Conservation (phyloP, 805 yeast species). For the Candida vartiovaarae region DNA sequence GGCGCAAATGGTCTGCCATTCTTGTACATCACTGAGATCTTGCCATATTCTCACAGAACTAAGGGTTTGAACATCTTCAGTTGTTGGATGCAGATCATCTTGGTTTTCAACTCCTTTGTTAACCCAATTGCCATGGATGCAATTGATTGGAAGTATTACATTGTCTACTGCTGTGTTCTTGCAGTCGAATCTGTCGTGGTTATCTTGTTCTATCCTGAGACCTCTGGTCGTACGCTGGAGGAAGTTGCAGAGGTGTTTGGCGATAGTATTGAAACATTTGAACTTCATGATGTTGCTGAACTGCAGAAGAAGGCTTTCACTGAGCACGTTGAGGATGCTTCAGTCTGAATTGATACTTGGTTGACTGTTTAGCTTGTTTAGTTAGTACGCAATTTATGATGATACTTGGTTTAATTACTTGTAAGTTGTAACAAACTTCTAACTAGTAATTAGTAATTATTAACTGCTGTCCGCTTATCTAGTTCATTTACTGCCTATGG, state of each 20-base stretch:
- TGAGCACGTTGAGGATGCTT: conserved; percentile 9
- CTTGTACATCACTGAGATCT: conserved; percentile 37
- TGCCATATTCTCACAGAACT: conserved; percentile 26
- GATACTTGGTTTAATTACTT: too few species aligned
- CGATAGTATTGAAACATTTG: conserved; percentile 12
- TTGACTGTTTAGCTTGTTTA: too few species aligned
- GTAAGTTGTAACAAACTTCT: too few species aligned
- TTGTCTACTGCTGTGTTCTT: conserved; percentile 27
- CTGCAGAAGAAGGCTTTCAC: conserved; percentile 1
- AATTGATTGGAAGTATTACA: conserved; percentile 31
- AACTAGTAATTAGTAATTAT: too few species aligned
- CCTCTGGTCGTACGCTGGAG: conserved; percentile 32
- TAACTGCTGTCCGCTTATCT: too few species aligned
- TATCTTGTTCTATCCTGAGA: conserved; percentile 29
- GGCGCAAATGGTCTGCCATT: conserved; percentile 39
- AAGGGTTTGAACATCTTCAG: conserved; percentile 17
- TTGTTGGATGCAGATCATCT: conserved; percentile 14
- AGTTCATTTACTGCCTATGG: too few species aligned
- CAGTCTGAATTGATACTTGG: too few species aligned
- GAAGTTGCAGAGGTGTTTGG: conserved; percentile 31
- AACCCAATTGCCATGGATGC: conserved; percentile 33
- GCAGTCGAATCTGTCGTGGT: conserved; percentile 25
- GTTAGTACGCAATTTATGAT: too few species aligned
- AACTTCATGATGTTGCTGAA: background rate
- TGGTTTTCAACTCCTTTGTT: conserved; percentile 27